Conservation (phyloP, 1,284 basidiomycete species). For the Acaromyces ingoldii region DNA sequence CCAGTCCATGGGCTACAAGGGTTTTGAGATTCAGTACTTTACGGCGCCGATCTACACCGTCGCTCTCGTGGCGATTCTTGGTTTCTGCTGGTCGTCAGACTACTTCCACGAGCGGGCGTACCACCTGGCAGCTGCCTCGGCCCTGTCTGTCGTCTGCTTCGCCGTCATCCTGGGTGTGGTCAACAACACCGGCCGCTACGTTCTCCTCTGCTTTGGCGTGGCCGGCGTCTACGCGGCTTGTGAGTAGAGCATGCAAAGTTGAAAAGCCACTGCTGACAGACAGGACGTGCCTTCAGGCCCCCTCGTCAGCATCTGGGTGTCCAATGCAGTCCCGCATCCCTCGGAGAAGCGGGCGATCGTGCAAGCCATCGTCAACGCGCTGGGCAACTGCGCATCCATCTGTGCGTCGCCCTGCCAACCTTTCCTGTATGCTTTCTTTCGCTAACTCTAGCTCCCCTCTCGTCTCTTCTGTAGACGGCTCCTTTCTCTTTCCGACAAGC, state of each 20-base stretch:
- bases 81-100: slow-evolving; percentile 46
- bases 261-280: not conserved
- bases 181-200: slow-evolving; percentile 54
- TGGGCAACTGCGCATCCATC: slow-evolving; percentile 17
- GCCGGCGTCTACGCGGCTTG: slow-evolving; percentile 54
- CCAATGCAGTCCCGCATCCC: slow-evolving; percentile 50
- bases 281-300: slow-evolving; percentile 43
- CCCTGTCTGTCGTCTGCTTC: slow-evolving; percentile 51
- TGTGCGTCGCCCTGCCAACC: slow-evolving; percentile 3
- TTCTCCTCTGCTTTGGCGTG: slow-evolving; percentile 56
- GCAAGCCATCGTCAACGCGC: slow-evolving; percentile 49
- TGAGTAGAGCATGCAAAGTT: not conserved
- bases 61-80: slow-evolving; percentile 14
- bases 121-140: slow-evolving; percentile 49
- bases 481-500: slow-evolving; percentile 14
- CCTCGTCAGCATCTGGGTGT: slow-evolving; percentile 52
- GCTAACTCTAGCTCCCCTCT: too few relatives aligned
- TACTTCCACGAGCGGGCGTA: slow-evolving; percentile 52
- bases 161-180: slow-evolving; percentile 52
- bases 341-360: slow-evolving; percentile 54
- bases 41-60: slow-evolving; percentile 18
- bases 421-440: not conserved
- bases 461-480: too few relatives aligned
- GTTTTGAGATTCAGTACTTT: slow-evolving; percentile 18
- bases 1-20: slow-evolving; percentile 28